Evolutionary conservation across 768 basidiomycete genomes (phyloP), one percentile per base, ranked within the genome.

Genomic region (Xerocomellus intermedius): DNA sequence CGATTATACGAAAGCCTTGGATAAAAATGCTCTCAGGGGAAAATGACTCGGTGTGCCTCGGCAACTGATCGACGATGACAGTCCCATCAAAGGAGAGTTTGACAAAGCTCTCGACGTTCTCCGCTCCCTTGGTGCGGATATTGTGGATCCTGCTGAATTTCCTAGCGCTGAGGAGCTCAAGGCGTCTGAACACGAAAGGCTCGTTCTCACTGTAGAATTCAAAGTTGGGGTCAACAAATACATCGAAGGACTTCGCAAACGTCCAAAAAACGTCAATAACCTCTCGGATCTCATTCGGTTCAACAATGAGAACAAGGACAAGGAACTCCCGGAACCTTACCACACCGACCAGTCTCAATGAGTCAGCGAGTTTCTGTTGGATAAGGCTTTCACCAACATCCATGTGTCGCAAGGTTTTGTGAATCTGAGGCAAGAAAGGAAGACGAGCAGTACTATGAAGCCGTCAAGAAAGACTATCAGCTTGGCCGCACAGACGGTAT

Each of bases 71-170:
- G 43, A 61, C 7, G 59, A 66, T 32, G 60, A 50, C n/a, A 51
- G 48, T 51, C 60, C 48, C 8, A 62, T 72, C 28, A 49, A 68
- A 5, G 74, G 64, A 33, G 74, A 71, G 36, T 81, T 80, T 62
- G 64, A 76, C 37, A 67, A 64, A 4, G 71, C 75, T 4, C 56
- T 81, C 21, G 69, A 70, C 36, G 64, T 69, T 17, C 64, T 80
- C 22, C 64, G 70, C 3, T 54, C 56, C 2, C 68, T 79, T 5
- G 80, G 79, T 16, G 79, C 79, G 8, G 72, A 78, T 1, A 72
- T 88, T 5, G 74, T 87, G 8, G 85, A 88, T 61, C 83, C 84
- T 1, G 81, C 83, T 2, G 82, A 86, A 54, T 69, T 87, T 16
- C 79, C 83, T 0, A 78, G 77, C 32, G 77, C 79, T 0, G 73